A percentile compares a stretch with the other conserved stretches of the same genome.
phyloP scores from a whole-genome alignment of 768 basidiomycete species.

The Termitomyces titanicus region DNA sequence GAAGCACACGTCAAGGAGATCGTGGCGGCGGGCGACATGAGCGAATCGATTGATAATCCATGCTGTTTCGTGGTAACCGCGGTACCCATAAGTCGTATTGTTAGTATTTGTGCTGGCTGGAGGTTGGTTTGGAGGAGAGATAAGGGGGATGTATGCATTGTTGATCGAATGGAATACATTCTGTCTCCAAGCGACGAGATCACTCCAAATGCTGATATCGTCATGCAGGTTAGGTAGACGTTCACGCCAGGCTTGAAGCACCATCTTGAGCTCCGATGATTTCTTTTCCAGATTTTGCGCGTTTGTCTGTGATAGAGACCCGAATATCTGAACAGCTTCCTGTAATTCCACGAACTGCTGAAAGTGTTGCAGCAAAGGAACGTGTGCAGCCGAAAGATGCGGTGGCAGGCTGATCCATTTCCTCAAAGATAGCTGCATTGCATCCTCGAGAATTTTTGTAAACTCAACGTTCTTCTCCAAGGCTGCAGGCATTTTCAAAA shows the following conservation, averaged over 20 bases:
- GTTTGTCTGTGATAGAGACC: constrained; percentile 81
- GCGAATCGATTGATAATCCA: constrained; percentile 99
- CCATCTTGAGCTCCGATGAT: constrained; percentile 92
- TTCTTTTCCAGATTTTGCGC: constrained; percentile 91
- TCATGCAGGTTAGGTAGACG: constrained; percentile 93
- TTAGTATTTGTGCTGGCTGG: constrained; percentile 42
- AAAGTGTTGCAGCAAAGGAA: constrained; percentile 94
- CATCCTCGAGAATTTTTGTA: constrained; percentile 85
- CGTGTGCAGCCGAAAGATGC: constrained; percentile 86
- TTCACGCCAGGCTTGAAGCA: constrained; percentile 96
- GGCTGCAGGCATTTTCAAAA: constrained; percentile 80
- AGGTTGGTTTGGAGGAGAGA: constrained; percentile 52
- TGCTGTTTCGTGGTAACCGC: constrained; percentile 98
- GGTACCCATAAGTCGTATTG: constrained; percentile 81
- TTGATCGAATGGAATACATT: constrained; percentile 98
- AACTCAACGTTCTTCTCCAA: constrained; percentile 88
- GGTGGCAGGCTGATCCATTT: constrained; percentile 93
- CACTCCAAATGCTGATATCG: constrained; percentile 98
- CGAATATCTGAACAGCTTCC: constrained; percentile 94
- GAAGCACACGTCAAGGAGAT: constrained; percentile 94
- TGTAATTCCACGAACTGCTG: constrained; percentile 98
- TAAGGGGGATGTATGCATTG: constrained; percentile 91
- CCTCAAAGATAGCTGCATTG: constrained; percentile 92
- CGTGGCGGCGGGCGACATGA: constrained; percentile 96
- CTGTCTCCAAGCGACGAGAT: constrained; percentile 98